These are phyloP conservation scores for Ligustrum vulgare DNA, from an alignment of 257 asterid genomes.

Conservation along the genomic window DNA sequence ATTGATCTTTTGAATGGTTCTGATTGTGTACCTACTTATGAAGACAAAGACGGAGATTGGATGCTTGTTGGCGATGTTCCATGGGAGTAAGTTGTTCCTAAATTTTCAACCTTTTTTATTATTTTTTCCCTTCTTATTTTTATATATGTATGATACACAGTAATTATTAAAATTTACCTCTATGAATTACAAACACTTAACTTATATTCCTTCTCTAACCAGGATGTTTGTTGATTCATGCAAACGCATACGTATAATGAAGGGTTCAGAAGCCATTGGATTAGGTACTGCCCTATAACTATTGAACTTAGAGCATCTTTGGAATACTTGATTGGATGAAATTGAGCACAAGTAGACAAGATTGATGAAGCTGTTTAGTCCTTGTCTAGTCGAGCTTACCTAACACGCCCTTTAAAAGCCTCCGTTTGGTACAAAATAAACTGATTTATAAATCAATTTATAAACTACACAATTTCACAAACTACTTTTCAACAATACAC, in stretches of 20 bases:
- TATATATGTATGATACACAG: no score
- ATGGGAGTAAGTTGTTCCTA: constrained; percentile 44
- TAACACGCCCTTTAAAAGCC: neutral
- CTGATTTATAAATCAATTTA: no score
- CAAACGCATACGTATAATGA: constrained; percentile 38
- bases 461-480: no score
- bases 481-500: no score
- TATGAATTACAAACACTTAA: neutral
- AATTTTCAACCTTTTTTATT: neutral
- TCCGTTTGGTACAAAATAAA: no score
- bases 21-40: constrained; percentile 54
- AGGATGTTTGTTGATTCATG: constrained; percentile 40
- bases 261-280: constrained; percentile 38
- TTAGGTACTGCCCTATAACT: constrained; percentile 19
- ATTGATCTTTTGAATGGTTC: constrained; percentile 58
- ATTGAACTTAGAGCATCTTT: neutral
- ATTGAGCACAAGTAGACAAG: neutral
- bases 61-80: constrained; percentile 48
- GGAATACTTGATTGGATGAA: neutral
- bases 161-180: neutral
- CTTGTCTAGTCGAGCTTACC: neutral
- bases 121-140: no score
- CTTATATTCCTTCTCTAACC: neutral
- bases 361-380: neutral
- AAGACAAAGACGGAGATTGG: constrained; percentile 44